phyloP scores from a whole-genome alignment of 257 asterid genomes.

The Buddleja alternifolia region DNA sequence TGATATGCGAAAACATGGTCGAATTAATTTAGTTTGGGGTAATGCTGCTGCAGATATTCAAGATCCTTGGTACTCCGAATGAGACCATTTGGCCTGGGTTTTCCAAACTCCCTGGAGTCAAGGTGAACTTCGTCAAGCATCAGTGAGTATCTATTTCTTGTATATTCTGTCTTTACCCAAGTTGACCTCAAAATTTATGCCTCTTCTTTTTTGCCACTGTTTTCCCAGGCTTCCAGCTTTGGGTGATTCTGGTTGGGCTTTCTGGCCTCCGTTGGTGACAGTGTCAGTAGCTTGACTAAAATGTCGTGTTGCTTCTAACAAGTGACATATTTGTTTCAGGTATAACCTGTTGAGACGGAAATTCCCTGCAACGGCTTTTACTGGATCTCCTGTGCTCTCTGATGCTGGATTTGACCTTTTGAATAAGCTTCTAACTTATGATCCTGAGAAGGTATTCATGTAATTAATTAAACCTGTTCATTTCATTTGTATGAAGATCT shows the following conservation, averaged over 20 bases:
- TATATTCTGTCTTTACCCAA: conserved; percentile 11
- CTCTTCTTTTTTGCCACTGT: conserved; percentile 65
- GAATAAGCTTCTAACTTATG: conserved; percentile 81
- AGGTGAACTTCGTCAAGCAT: conserved; percentile 80
- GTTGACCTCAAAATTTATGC: conserved; percentile 48
- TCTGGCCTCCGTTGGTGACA: conserved; percentile 75
- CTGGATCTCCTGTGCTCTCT: conserved; percentile 76
- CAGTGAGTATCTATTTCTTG: conserved; percentile 61
- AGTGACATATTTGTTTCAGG: conserved; percentile 60
- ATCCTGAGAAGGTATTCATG: conserved; percentile 67
- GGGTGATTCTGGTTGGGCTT: conserved; percentile 93
- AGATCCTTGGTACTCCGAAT: conserved; percentile 81
- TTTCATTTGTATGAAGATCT: neutral
- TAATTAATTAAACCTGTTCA: neutral
- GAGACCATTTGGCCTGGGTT: conserved; percentile 90
- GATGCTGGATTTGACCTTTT: conserved; percentile 86
- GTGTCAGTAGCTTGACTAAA: conserved; percentile 36
- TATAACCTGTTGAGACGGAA: conserved; percentile 61
- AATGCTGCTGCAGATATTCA: conserved; percentile 59
- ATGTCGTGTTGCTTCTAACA: conserved; percentile 50
- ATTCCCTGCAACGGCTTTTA: conserved; percentile 69
- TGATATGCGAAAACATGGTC: neutral
- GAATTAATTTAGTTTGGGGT: conserved; percentile 27
- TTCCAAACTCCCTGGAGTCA: conserved; percentile 79
- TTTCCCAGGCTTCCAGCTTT: conserved; percentile 99